Conservation (phyloP, 2,329 filamentous ascomycete species). For the Talaromyces sp. region DNA sequence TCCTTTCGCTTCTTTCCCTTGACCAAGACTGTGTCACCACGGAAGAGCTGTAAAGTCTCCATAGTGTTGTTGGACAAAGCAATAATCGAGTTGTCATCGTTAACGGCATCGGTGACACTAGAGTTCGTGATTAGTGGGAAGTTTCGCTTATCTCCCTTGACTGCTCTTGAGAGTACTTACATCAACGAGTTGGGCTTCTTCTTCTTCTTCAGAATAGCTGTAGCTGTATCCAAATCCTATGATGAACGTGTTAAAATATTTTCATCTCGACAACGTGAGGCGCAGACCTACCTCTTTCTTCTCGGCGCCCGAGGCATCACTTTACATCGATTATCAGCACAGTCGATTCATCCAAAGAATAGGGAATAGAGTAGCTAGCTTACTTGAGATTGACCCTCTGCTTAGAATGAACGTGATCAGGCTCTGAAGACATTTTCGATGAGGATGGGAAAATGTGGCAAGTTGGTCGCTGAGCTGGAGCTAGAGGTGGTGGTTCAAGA, state of each 20-base stretch:
- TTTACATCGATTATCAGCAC: conserved; percentile 48
- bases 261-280: background rate
- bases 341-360: conserved; percentile 12
- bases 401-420: conserved; percentile 63
- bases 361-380: conserved; percentile 34
- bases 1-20: conserved; percentile 99
- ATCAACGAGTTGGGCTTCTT: conserved; percentile 99
- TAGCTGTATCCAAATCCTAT: conserved; percentile 85
- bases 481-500: conserved; percentile 15
- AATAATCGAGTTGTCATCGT: conserved; percentile 99
- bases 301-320: conserved; percentile 85
- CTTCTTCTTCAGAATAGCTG: conserved; percentile 99
- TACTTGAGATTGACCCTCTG: conserved; percentile 82
- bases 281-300: conserved; percentile 69
- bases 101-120: conserved; percentile 95
- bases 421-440: conserved; percentile 66
- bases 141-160: background rate
- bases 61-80: conserved; percentile 97
- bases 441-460: conserved; percentile 11
- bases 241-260: conserved; percentile 24
- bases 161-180: conserved; percentile 52
- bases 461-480: conserved; percentile 13
- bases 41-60: conserved; percentile 97
- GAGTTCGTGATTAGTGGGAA: conserved; percentile 18
- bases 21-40: conserved; percentile 94